Percentiles rank a stretch among this genome's conserved stretches.
These are phyloP conservation scores for Xylariomycetidae sp. DNA, from an alignment of 2,329 filamentous ascomycete genomes.

Conservation along the genomic window DNA sequence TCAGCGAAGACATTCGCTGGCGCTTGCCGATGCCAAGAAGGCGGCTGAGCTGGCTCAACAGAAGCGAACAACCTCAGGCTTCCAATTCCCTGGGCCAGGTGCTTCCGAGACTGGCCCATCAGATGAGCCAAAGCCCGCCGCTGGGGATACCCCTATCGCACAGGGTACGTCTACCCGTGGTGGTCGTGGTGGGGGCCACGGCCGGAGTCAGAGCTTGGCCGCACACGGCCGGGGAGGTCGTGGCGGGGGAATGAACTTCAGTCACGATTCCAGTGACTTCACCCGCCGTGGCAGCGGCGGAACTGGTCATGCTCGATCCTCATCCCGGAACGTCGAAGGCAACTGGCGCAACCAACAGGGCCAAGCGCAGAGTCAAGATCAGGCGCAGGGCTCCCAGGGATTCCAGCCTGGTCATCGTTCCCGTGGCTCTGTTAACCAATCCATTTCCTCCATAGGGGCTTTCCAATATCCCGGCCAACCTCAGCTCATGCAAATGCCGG, in stretches of 20 bases:
- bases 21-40: slow-evolving; percentile 93
- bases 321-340: slow-evolving; percentile 92
- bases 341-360: slow-evolving; percentile 84
- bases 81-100: slow-evolving; percentile 84
- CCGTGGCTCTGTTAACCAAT: slow-evolving; percentile 80
- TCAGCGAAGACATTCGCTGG: slow-evolving; percentile 89
- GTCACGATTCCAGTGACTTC: slow-evolving; percentile 58
- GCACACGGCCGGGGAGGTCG: slow-evolving; percentile 66
- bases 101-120: slow-evolving; percentile 48
- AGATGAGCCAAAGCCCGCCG: slow-evolving; percentile 53
- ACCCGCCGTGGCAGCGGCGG: slow-evolving; percentile 67
- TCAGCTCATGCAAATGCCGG: slow-evolving; percentile 80
- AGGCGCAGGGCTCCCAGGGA: slow-evolving; percentile 50
- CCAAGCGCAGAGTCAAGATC: slow-evolving; percentile 60
- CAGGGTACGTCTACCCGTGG: slow-evolving; percentile 44
- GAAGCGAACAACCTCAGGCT: slow-evolving; percentile 88
- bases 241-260: slow-evolving; percentile 61
- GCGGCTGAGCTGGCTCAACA: slow-evolving; percentile 95
- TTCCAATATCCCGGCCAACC: slow-evolving; percentile 89
- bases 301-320: slow-evolving; percentile 69
- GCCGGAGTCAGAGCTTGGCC: slow-evolving; percentile 89
- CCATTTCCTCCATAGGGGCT: slow-evolving; percentile 73
- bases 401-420: slow-evolving; percentile 92
- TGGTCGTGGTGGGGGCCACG: slow-evolving; percentile 56
- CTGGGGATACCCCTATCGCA: slow-evolving; percentile 35